phyloP scores from a whole-genome alignment of 257 asterid species.

The Craterostigma plantagineum region DNA sequence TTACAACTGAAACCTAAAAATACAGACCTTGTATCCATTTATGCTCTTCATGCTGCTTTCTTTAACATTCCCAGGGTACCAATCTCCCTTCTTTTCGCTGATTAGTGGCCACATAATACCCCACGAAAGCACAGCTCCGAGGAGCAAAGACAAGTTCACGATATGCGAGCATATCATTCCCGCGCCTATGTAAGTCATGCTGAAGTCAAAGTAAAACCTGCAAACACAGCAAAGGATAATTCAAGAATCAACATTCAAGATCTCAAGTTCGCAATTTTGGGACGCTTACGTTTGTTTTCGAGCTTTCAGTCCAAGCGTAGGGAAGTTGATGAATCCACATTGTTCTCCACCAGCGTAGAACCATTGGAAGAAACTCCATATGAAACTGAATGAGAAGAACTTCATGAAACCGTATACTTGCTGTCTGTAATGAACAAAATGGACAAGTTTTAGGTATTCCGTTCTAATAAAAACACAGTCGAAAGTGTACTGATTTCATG shows the following conservation, averaged over 20 bases:
- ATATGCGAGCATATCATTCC: slow-evolving; percentile 90
- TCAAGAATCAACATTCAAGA: background rate
- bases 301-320: slow-evolving; percentile 77
- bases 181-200: slow-evolving; percentile 80
- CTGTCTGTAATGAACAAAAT: slow-evolving; percentile 34
- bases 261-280: background rate
- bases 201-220: slow-evolving; percentile 85
- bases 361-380: slow-evolving; percentile 41
- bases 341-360: slow-evolving; percentile 26
- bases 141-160: slow-evolving; percentile 67
- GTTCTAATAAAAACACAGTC: too few species aligned
- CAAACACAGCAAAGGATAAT: background rate
- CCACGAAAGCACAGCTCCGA: slow-evolving; percentile 73
- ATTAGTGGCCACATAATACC: slow-evolving; percentile 88
- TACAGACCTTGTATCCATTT: slow-evolving; percentile 64
- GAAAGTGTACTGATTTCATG: too few species aligned
- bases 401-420: slow-evolving; percentile 57
- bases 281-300: slow-evolving; percentile 48
- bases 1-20: background rate
- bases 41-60: slow-evolving; percentile 75
- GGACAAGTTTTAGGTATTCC: too few species aligned
- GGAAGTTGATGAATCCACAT: slow-evolving; percentile 52
- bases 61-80: slow-evolving; percentile 53
- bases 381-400: slow-evolving; percentile 34
- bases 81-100: slow-evolving; percentile 36